Evolutionary conservation across 768 basidiomycete species (phyloP), one percentile per base, ranked within the genome.

Genomic region (Termitomyces sp.): DNA sequence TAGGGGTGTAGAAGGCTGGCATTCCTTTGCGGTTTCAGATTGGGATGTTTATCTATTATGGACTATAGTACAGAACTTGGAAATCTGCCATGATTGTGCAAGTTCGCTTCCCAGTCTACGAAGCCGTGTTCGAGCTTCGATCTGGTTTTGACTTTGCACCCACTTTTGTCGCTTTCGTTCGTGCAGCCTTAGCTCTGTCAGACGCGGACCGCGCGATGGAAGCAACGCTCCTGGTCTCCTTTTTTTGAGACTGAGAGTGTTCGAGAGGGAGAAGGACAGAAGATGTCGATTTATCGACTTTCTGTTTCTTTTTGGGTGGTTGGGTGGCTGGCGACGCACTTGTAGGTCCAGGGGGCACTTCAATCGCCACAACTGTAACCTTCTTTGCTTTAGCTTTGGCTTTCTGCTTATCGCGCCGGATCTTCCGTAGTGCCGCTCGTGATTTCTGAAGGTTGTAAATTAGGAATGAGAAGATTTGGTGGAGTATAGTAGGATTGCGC

Each of bases 331-430:
- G 42, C 1, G 50, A 20, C 11, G 41, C 20, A 15, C 22, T 31
- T 35, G 38, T 25, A 23, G 38, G 20, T 51, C 43, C 39, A 10
- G 15, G 3, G 1, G 35, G 11, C 2, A 27, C 7, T 31, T 53
- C n/a, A 22, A 63, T 50, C 18, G 43, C 44, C 15, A 20, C 20
- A 18, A 44, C 31, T 16, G 45, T 40, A 23, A 35, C 39, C 38
- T 57, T 59, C 35, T 60, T 56, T 4, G 58, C 61, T 60, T 77
- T 78, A 22, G 69, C 68, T 36, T 71, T 76, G 10, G 68, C 73
- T 59, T 82, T 84, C 38, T 76, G 76, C 42, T 72, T 79, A 35
- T 68, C 71, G 47, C 84, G 80, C 57, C 73, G 80, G 7, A 73
- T 74, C 50, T 75, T 79, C 48, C 81, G 63, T 27, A 68, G 63